These are phyloP conservation scores for Drechslera avenae DNA, from an alignment of 2,329 filamentous ascomycete genomes.

Conservation along the genomic window DNA sequence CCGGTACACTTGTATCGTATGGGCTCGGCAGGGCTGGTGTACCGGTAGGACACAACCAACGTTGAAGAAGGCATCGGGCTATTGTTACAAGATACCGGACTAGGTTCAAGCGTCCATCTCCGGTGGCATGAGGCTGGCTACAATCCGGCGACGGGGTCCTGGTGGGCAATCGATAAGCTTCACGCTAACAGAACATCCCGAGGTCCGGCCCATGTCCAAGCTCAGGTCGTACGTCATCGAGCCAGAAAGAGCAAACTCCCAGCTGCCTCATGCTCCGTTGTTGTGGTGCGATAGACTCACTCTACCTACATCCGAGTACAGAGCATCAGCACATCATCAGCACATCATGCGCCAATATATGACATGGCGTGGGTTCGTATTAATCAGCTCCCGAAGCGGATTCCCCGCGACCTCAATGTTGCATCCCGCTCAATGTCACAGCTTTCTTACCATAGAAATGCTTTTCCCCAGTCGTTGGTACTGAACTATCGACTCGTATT, in stretches of 20 bases:
- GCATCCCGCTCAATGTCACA: constrained; percentile 10
- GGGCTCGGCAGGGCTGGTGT: too few species aligned
- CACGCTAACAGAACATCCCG: constrained; percentile 1
- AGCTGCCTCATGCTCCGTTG: not conserved
- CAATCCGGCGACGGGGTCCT: too few species aligned
- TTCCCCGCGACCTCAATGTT: constrained; percentile 20
- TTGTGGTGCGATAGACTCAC: not conserved
- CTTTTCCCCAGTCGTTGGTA: constrained; percentile 6
- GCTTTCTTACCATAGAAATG: not conserved
- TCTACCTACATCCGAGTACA: not conserved
- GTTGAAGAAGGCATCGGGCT: too few species aligned
- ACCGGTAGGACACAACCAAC: too few species aligned
- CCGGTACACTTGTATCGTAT: too few species aligned
- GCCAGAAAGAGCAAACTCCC: not conserved
- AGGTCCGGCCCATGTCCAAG: not conserved
- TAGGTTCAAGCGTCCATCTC: too few species aligned
- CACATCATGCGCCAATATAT: not conserved
- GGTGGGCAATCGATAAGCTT: constrained; percentile 2
- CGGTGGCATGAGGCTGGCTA: not conserved
- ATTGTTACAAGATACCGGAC: too few species aligned
- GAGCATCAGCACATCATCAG: constrained; percentile 1
- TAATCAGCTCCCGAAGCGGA: constrained; percentile 13
- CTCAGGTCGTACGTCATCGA: constrained; percentile 3
- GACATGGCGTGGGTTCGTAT: constrained; percentile 4
- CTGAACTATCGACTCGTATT: constrained; percentile 20